Base-by-base conservation (phyloP, 1,139 yeast genomes). In the Saccharomyces hybrid region DNA sequence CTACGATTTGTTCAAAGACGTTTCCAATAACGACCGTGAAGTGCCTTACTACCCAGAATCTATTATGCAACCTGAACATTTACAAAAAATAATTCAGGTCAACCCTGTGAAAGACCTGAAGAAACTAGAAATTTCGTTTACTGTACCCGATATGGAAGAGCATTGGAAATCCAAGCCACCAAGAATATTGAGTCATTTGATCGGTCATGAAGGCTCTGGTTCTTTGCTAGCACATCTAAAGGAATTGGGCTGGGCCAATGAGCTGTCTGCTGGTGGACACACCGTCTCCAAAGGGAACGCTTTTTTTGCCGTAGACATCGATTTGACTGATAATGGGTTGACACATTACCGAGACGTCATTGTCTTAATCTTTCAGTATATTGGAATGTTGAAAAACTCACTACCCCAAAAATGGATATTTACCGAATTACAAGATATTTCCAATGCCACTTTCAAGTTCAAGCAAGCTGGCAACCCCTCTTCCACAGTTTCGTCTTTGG, bases 171-270 rank as follows among this genome's bases (percentile, higher is more conserved):
- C 80, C 28, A 82, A 82, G 61, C 96, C 97, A 0, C 77, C 80
- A 11, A 80, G 78, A 52, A 87, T 89, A 69, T 79, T 76, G 61
- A 81, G 93, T 27, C 97, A 91, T 69, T 75, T 93, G 55, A 73
- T 93, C 54, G 98, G 99, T 32, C 98, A 93, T 69, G 98, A 93
- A 73, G 88, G 89, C 53, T 77, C 83, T 52, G 98, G 98, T 1
- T 88, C 97, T 1, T 71, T 93, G 14, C 75, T 88, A 42, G 79
- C 83, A 54, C 78, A 77, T 60, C 78, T 91, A 59, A 91, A 90
- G 71, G n/a, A n/a, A n/a, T n/a, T 79, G 59, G 88, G 93, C 8
- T 88, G 93, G 89, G 96, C 90, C 4, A 86, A 81, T 58, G 84
- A 81, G 14, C 77, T 93, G 52, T 81, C 89, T 34, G 83, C 93